A percentile compares a stretch with the other conserved stretches of the same genome.
Conservation (phyloP, 805 yeast species). For the Yamadazyma philogaea region DNA sequence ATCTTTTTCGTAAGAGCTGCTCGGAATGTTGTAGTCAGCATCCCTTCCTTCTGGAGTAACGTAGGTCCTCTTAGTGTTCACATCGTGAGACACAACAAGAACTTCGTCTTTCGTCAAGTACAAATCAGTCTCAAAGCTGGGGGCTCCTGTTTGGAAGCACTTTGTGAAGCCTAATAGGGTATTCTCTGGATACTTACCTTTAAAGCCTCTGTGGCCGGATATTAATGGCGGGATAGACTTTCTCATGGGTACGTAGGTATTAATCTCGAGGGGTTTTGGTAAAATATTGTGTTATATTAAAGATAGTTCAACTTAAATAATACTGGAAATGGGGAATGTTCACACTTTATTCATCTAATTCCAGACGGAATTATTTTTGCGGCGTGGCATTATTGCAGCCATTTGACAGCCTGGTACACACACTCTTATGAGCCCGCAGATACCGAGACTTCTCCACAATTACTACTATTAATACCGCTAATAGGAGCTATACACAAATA, state of each 20-base stretch:
- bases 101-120: conserved; percentile 38
- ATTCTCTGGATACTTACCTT: conserved; percentile 39
- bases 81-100: conserved; percentile 40
- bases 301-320: background rate
- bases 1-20: conserved; percentile 27
- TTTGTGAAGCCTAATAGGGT: conserved; percentile 35
- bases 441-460: too few species aligned
- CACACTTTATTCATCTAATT: background rate
- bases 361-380: background rate
- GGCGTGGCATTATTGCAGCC: background rate
- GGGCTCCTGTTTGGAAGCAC: conserved; percentile 38
- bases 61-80: conserved; percentile 35
- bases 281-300: too few species aligned
- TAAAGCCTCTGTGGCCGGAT: conserved; percentile 44
- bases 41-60: conserved; percentile 32
- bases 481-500: too few species aligned
- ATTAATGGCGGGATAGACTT: conserved; percentile 20
- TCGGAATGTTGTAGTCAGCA: conserved; percentile 32
- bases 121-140: conserved; percentile 41
- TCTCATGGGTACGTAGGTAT: background rate
- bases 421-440: background rate
- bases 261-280: background rate
- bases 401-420: background rate
- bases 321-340: background rate
- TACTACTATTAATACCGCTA: too few species aligned